Evolutionary conservation across 1,139 yeast genomes (phyloP).

Genomic region (Wickerhamomyces sp.): DNA sequence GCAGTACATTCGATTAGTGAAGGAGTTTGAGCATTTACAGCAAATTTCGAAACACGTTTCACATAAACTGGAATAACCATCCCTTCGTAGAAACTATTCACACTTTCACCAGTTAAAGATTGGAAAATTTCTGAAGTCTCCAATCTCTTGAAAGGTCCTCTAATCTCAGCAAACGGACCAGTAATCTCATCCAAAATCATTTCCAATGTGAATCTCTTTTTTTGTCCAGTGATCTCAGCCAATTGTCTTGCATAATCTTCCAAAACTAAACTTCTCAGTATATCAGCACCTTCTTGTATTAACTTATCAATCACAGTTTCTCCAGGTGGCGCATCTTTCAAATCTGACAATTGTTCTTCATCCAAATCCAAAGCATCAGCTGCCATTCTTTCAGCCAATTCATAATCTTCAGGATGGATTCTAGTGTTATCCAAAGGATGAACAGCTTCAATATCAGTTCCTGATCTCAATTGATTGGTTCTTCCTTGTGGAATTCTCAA

Average conservation of each 20-base stretch:
- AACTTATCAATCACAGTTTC: slow-evolving; percentile 69
- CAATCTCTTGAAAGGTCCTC: slow-evolving; percentile 66
- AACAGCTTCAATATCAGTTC: slow-evolving; percentile 62
- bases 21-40: slow-evolving; percentile 59
- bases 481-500: slow-evolving; percentile 68
- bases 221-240: slow-evolving; percentile 68
- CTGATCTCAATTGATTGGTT: slow-evolving; percentile 26
- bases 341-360: slow-evolving; percentile 85
- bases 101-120: slow-evolving; percentile 84
- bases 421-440: slow-evolving; percentile 82
- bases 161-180: slow-evolving; percentile 79
- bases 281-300: slow-evolving; percentile 71
- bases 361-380: slow-evolving; percentile 96
- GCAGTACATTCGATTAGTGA: slow-evolving; percentile 74
- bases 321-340: slow-evolving; percentile 60
- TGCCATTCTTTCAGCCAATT: slow-evolving; percentile 93
- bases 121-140: slow-evolving; percentile 73
- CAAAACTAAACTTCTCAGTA: slow-evolving; percentile 80
- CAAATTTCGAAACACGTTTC: slow-evolving; percentile 43
- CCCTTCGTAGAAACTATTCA: slow-evolving; percentile 61
- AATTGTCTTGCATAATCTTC: slow-evolving; percentile 94
- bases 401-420: slow-evolving; percentile 97
- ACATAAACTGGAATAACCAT: slow-evolving; percentile 76
- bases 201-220: slow-evolving; percentile 76
- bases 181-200: slow-evolving; percentile 87